Base-by-base conservation (phyloP, 805 yeast genomes). In the Metschnikowia sp. region DNA sequence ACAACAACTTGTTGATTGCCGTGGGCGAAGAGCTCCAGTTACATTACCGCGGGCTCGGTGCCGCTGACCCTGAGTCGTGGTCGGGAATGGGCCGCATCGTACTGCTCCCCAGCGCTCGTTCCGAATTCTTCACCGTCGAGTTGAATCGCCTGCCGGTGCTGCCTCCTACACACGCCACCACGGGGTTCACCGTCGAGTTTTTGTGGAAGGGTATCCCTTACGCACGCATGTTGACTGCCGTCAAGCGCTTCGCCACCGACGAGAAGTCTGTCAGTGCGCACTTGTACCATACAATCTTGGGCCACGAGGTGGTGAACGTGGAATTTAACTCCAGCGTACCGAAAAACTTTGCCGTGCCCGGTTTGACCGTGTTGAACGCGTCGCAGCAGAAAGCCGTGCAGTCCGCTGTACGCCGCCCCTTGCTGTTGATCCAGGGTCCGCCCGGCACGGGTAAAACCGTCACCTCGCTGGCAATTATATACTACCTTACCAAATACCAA, bases 361-460 rank as follows among this genome's bases (percentile, higher is more conserved):
- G 81, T n/a, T 73, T 86, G 50, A 79, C 88, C 0, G 40, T 39
- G 15, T 72, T 91, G 54, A 91, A 91, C 63, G 74, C 71, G 8
- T 88, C 96, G 1, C 97, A 91, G 64, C 77, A 78, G 2, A 79
- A 78, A 57, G 97, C 97, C 0, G 89, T 91, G 26, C 72, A 44
- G 19, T 34, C 53, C 19, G 59, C 57, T 28, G 48, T 55, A 9
- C 31, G 45, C 22, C 43, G 42, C 32, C 59, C 59, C 10, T 51
- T 56, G 34, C 44, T 49, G 44, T 47, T 56, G 45, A 56, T 56
- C 44, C 97, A 91, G 64, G 97, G 97, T 13, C 97, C 97, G 9
- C 97, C 97, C 3, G 77, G 77, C 15, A 91, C 97, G 0, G 97
- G 97, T 63, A 91, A 91, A 62, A 91, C 97, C 0, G 95, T 88